Evolutionary conservation across 495 filamentous ascomycete genomes (phyloP).

Genomic region (Neurospora hispaniola): DNA sequence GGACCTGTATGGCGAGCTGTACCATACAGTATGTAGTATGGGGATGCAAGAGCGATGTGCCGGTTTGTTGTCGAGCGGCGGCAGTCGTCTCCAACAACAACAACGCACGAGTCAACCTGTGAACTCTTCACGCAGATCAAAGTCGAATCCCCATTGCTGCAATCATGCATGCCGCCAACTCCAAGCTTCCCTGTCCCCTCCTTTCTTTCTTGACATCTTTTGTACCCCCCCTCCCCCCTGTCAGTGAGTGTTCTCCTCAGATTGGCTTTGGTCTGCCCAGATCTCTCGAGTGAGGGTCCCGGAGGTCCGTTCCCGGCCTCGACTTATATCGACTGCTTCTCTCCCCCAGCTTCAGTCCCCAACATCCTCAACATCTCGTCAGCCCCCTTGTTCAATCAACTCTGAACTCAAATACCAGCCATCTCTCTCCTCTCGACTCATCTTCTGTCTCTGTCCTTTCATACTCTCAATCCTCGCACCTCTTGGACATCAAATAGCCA

Average conservation of each 20-base stretch:
- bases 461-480: not conserved
- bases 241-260: not conserved
- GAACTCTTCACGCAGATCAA: not conserved
- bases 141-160: not conserved
- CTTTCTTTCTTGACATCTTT: not conserved
- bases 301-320: not conserved
- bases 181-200: not conserved
- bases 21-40: not conserved
- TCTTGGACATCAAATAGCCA: not conserved
- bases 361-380: not conserved
- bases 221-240: not conserved
- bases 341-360: not conserved
- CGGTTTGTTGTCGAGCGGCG: not conserved
- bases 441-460: not conserved
- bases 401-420: not conserved
- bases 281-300: not conserved
- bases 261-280: not conserved
- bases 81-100: not conserved
- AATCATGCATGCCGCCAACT: too few species aligned
- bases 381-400: not conserved
- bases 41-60: not conserved
- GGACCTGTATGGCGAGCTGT: not conserved
- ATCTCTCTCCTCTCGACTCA: not conserved
- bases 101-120: not conserved
- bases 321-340: not conserved